phyloP scores from a whole-genome alignment of 1,284 basidiomycete genomes.

The Irpex rosettiformis region DNA sequence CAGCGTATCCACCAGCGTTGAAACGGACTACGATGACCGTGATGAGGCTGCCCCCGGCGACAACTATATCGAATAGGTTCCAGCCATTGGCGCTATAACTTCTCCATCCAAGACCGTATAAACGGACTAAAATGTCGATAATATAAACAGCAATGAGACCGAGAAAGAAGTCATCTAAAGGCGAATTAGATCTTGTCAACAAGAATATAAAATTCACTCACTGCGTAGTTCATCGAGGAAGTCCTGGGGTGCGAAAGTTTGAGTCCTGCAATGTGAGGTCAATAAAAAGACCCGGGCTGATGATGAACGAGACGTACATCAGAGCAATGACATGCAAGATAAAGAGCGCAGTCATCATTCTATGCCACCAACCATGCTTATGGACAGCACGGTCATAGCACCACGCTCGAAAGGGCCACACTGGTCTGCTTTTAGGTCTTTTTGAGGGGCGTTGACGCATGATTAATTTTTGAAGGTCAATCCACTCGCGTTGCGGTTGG shows the following conservation, averaged over 20 bases:
- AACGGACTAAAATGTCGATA: conserved; percentile 75
- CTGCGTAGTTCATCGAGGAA: conserved; percentile 65
- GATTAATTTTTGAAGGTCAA: conserved; percentile 89
- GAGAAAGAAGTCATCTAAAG: conserved; percentile 76
- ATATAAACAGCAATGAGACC: conserved; percentile 73
- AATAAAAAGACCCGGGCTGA: not conserved
- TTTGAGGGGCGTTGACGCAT: conserved; percentile 86
- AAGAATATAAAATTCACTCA: conserved; percentile 33
- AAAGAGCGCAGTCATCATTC: conserved; percentile 81
- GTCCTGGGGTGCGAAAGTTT: conserved; percentile 63
- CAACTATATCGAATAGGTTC: conserved; percentile 90
- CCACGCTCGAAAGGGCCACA: conserved; percentile 67
- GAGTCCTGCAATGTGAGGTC: conserved; percentile 57
- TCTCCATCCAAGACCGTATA: conserved; percentile 81
- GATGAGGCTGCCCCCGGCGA: conserved; percentile 79
- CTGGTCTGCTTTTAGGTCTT: conserved; percentile 63
- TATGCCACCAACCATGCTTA: conserved; percentile 95
- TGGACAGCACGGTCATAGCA: conserved; percentile 89
- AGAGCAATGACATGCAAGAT: conserved; percentile 83
- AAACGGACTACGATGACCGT: conserved; percentile 80
- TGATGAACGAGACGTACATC: conserved; percentile 55
- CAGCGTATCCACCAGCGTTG: conserved; percentile 45
- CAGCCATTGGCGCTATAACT: conserved; percentile 88
- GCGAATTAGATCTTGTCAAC: not conserved
- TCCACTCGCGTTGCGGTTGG: conserved; percentile 92